Evolutionary conservation across 768 basidiomycete species (phyloP).

Genomic region (Termitomyces sp.): DNA sequence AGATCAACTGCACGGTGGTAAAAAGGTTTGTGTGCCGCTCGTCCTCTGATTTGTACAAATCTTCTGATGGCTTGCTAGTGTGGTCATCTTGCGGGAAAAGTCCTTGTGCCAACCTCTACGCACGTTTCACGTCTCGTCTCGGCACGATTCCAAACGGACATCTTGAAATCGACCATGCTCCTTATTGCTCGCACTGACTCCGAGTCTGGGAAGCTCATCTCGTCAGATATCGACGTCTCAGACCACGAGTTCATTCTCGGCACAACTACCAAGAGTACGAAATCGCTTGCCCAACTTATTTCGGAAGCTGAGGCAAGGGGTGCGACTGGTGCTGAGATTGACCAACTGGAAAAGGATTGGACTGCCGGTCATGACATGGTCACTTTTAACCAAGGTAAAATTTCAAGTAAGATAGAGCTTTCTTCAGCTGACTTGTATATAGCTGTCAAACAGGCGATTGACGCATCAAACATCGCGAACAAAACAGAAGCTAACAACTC

Average conservation of each 20-base stretch:
- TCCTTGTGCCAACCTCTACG: slow-evolving; percentile 85
- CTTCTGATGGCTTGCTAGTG: slow-evolving; percentile 37
- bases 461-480: slow-evolving; percentile 39
- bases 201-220: slow-evolving; percentile 79
- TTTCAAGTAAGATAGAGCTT: background rate
- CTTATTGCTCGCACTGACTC: slow-evolving; percentile 91
- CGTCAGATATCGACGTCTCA: slow-evolving; percentile 72
- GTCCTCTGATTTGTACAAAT: background rate
- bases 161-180: slow-evolving; percentile 83
- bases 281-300: slow-evolving; percentile 64
- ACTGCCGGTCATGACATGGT: slow-evolving; percentile 57
- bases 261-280: slow-evolving; percentile 39
- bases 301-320: slow-evolving; percentile 62
- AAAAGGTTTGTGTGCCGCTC: slow-evolving; percentile 50
- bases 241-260: slow-evolving; percentile 81
- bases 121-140: slow-evolving; percentile 83
- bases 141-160: slow-evolving; percentile 85
- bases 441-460: slow-evolving; percentile 61
- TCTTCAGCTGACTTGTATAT: slow-evolving; percentile 1
- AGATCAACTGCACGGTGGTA: slow-evolving; percentile 91
- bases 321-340: slow-evolving; percentile 60
- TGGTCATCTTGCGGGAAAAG: slow-evolving; percentile 88
- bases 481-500: slow-evolving; percentile 51
- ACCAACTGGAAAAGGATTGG: slow-evolving; percentile 74
- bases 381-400: slow-evolving; percentile 80